phyloP scores from a whole-genome alignment of 106 monocot genomes.

The Platanthera zijinensis region DNA sequence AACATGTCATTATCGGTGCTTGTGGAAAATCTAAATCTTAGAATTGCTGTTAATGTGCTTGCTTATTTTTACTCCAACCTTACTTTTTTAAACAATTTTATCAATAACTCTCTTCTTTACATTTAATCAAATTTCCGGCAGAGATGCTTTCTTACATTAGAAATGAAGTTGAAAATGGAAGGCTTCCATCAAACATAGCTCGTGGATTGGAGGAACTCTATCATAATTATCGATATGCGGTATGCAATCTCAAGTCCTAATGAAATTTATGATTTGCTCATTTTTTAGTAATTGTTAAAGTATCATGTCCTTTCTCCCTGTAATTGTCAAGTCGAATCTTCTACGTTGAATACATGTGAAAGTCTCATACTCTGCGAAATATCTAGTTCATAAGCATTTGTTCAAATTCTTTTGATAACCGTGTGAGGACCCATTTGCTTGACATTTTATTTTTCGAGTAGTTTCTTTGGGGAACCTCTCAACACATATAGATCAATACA shows the following conservation, averaged over 20 bases:
- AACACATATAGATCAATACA: too few species aligned
- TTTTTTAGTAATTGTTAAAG: background rate
- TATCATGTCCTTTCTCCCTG: background rate
- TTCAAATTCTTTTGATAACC: too few species aligned
- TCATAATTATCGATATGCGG: constrained; percentile 67
- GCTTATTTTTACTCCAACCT: background rate
- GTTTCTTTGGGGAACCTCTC: too few species aligned
- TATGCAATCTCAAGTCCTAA: constrained; percentile 17
- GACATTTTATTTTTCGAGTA: too few species aligned
- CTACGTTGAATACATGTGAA: too few species aligned
- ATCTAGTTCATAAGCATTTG: too few species aligned
- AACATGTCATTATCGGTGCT: background rate
- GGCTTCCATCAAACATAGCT: constrained; percentile 54
- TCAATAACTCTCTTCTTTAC: constrained; percentile 1
- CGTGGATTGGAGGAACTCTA: constrained; percentile 62
- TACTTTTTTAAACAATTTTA: constrained; percentile 1
- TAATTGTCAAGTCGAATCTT: background rate
- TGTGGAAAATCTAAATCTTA: background rate
- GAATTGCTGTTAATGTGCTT: background rate
- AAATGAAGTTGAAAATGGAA: constrained; percentile 61
- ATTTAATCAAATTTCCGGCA: constrained; percentile 21
- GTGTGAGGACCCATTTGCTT: too few species aligned
- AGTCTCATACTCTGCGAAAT: too few species aligned
- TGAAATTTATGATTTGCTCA: background rate
- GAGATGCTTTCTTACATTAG: constrained; percentile 62